Conservation (phyloP, 106 monocot genomes). For the Cymbidium sinense region DNA sequence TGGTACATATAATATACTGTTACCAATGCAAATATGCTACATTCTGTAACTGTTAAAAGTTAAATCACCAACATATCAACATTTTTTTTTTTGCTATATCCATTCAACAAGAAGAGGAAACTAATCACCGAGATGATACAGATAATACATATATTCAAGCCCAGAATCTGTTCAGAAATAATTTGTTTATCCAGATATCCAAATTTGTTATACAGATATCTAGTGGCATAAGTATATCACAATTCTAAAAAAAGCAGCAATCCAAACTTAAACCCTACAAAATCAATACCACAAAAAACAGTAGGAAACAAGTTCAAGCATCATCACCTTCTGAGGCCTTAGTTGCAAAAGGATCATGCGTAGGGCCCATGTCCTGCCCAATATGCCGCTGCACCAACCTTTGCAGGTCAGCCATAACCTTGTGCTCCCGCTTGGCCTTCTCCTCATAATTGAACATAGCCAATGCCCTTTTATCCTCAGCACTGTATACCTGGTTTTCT, state of each 20-base stretch:
- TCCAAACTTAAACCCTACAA: not conserved
- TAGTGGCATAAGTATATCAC: not conserved
- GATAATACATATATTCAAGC: not conserved
- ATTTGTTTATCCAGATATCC: too few species aligned
- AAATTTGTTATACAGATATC: not conserved
- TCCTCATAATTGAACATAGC: constrained; percentile 99
- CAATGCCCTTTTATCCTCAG: constrained; percentile 91
- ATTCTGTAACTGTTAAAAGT: not conserved
- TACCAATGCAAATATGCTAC: not conserved
- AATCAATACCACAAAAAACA: not conserved
- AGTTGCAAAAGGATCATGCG: constrained; percentile 77
- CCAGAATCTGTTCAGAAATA: not conserved
- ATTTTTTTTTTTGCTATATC: not conserved
- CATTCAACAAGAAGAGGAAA: not conserved
- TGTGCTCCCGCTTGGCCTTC: constrained; percentile 92
- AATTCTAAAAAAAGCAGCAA: not conserved
- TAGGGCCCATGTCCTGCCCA: constrained; percentile 70
- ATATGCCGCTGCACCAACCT: constrained; percentile 89
- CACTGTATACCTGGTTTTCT: constrained; percentile 98
- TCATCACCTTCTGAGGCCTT: constrained; percentile 41
- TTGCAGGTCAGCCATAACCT: constrained; percentile 94
- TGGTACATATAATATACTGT: not conserved
- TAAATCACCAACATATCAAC: not conserved
- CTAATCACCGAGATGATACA: not conserved
- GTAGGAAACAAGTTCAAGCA: constrained; percentile 20